phyloP scores from a whole-genome alignment of 129 eudicot species.

The sunflower (Helianthus annuus) region HanXRQr2.0-SUNRISE NC_035438.2:65611325-65611824 shows the following conservation, averaged over 20 bases:
- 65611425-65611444: neutral
- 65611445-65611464: neutral
- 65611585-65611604: conserved; percentile 14
- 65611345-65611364: no score
- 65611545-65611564: conserved; percentile 10
- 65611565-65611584: conserved; percentile 47
- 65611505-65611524: neutral
- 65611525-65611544: conserved; percentile 53
- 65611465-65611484: no score
- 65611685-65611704: conserved; percentile 64
- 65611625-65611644: conserved; percentile 11
- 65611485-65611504: neutral
- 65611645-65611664: conserved; percentile 44
- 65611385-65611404: no score
- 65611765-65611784: conserved; percentile 51
- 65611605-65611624: neutral
- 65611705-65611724: conserved; percentile 68
- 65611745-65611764: conserved; percentile 46
- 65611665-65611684: conserved; percentile 40
- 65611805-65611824: neutral
- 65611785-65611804: conserved; percentile 55
- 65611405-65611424: neutral
- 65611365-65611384: no score
- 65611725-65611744: conserved; percentile 72
- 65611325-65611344: no score